phyloP scores from a whole-genome alignment of 2,329 filamentous ascomycete genomes.

The Epichloe gansuensis region DNA sequence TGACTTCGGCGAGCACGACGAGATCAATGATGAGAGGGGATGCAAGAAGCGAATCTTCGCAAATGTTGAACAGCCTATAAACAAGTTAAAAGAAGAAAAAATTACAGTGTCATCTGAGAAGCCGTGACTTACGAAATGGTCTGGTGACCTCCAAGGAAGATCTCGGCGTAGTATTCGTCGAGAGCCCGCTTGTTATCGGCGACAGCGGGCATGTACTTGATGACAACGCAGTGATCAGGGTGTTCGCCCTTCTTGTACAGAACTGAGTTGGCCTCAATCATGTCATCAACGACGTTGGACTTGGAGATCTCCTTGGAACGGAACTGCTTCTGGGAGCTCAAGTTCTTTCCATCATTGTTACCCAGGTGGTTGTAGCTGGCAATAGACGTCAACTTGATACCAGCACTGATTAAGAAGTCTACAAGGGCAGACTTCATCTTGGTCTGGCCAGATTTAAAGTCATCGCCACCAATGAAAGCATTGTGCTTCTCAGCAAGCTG shows the following conservation, averaged over 20 bases:
- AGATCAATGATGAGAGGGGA: slow-evolving; percentile 96
- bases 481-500: slow-evolving; percentile 76
- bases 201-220: slow-evolving; percentile 99
- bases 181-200: slow-evolving; percentile 98
- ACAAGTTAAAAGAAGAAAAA: slow-evolving; percentile 8
- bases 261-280: slow-evolving; percentile 90
- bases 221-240: slow-evolving; percentile 95
- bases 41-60: slow-evolving; percentile 92
- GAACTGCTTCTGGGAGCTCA: slow-evolving; percentile 96
- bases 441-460: slow-evolving; percentile 99
- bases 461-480: slow-evolving; percentile 90
- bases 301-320: slow-evolving; percentile 99
- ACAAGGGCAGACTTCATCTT: slow-evolving; percentile 99
- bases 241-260: slow-evolving; percentile 89
- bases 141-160: slow-evolving; percentile 97
- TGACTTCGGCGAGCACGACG: slow-evolving; percentile 86
- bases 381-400: slow-evolving; percentile 97
- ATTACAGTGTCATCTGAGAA: background rate
- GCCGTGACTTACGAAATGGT: slow-evolving; percentile 61
- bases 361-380: slow-evolving; percentile 98
- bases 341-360: slow-evolving; percentile 98
- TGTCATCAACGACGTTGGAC: slow-evolving; percentile 98
- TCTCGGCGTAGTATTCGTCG: slow-evolving; percentile 98
- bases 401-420: slow-evolving; percentile 95
- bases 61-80: slow-evolving; percentile 88